A percentile compares a stretch with the other conserved stretches of the same genome.
These are phyloP conservation scores for Penicillium sp. DNA, from an alignment of 2,329 filamentous ascomycete genomes.

Conservation along the genomic window DNA sequence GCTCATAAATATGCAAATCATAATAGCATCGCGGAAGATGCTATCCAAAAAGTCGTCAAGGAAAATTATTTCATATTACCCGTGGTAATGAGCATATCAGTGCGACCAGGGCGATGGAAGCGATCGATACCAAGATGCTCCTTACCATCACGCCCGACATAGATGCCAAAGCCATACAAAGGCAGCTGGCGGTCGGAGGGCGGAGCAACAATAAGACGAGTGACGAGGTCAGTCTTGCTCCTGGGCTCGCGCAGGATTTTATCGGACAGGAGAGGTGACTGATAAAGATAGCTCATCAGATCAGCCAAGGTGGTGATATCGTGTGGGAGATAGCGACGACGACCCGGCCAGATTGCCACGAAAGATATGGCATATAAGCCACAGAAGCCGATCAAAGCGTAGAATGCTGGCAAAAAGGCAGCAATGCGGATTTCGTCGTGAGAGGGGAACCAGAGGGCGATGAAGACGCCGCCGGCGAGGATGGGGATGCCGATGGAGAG, in stretches of 20 bases:
- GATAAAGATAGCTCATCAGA: conserved; percentile 73
- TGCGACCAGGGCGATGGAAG: conserved; percentile 45
- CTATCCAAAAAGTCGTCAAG: conserved; percentile 3
- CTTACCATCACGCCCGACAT: conserved; percentile 58
- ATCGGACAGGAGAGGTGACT: conserved; percentile 70
- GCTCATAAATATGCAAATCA: conserved; percentile 3
- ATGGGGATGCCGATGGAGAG: conserved; percentile 56
- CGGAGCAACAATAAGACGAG: conserved; percentile 60
- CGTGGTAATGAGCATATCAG: conserved; percentile 47
- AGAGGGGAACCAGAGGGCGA: conserved; percentile 57
- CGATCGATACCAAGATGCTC: conserved; percentile 63
- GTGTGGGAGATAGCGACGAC: conserved; percentile 69
- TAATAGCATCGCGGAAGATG: conserved; percentile 6
- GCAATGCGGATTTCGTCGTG: conserved; percentile 58
- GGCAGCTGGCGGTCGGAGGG: conserved; percentile 40
- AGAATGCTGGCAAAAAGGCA: conserved; percentile 71
- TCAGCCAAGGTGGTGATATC: conserved; percentile 71
- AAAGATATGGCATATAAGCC: conserved; percentile 68
- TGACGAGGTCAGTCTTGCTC: conserved; percentile 67
- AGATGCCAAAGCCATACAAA: conserved; percentile 59
- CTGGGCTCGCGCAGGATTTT: conserved; percentile 68
- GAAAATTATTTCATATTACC: conserved; percentile 28
- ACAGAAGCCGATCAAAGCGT: conserved; percentile 69
- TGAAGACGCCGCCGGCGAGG: conserved; percentile 62
- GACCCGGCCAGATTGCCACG: conserved; percentile 59